Evolutionary conservation across 2,329 filamentous ascomycete genomes (phyloP), one percentile per base, ranked within the genome.

Genomic region (Ambrosiella beaveri): DNA sequence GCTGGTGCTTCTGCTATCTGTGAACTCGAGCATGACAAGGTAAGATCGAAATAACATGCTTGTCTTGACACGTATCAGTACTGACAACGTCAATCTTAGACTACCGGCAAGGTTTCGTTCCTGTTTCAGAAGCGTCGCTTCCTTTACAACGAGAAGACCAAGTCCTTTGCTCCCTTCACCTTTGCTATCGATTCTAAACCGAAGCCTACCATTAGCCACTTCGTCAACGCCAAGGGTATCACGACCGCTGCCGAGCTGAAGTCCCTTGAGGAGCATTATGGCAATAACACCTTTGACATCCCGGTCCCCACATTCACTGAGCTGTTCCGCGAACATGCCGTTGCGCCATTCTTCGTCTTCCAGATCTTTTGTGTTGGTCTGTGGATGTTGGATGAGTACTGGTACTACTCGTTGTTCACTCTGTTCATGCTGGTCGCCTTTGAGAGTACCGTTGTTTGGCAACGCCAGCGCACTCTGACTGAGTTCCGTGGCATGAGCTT

Each of bases 401-500:
- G 94, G 93, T 98, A 98, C 75, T 98, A 98, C 74, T 97, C 93
- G 62, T 80, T 98, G 17, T 98, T 98, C 71, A 98, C 94, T 0
- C 82, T 98, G 19, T 90, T 97, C 74, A 98, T 98, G 94, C 81
- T 98, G 58, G 88, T 98, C 64, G 84, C 82, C 60, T 98, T 98
- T 65, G 93, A 98, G 74, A 96, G 90, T 70, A 98, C 93, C 1
- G 94, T 98, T 41, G 94, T 98, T 13, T 98, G 93, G 94, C 93
- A 98, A 74, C 84, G 93, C 61, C 93, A 98, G 78, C 81, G 91
- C 64, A 98, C 94, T 1, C 73, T 98, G 63, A 94, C 80, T 67
- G 93, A 98, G 71, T 98, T 98, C 74, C 88, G 93, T 54, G 89
- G 91, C 64, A 98, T 98, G 94, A 95, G 88, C 76, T 96, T 98